Base-by-base conservation (phyloP, 1,284 basidiomycete genomes). In the Austroboletus novae-zelandiae region DNA sequence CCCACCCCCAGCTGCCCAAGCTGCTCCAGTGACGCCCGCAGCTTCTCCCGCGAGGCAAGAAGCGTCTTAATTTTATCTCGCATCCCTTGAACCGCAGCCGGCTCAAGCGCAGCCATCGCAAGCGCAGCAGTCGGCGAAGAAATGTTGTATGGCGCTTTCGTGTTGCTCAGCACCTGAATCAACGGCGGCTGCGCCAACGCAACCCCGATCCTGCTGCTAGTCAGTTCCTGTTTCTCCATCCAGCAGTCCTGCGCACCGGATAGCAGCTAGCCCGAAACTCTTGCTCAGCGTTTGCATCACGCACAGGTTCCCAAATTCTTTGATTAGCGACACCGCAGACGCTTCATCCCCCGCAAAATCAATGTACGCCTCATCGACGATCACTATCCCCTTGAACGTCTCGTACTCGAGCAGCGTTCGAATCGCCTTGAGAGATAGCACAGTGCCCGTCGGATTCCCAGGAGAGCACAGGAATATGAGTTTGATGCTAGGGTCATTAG, bases 61-160 rank as follows among this genome's bases (percentile, higher is more conserved):
- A 96, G 78, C 1, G 74, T 77, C 11, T 71, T 55, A 3, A 89
- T 77, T 60, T 92, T 91, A 27, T 60, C 47, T n/a, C 75, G 77
- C 88, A 94, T 94, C 15, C 70, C 61, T 0, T 68, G 62, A 13
- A 97, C 61, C 6, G 91, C 86, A 13, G 71, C 63, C 0, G 83
- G 75, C 0, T 88, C 83, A 32, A 93, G 78, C 15, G 96, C 93
- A 10, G 89, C 78, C 13, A 88, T 72, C 0, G 94, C 94, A 29
- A 98, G 81, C 43, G 83, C 75, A 8, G 96, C 92, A 3, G 94
- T 93, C 0, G 94, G 94, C 0, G 89, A 82, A 13, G 94, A 96
- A 59, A 99, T 87, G 70, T 98, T 98, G 77, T 99, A 99, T 0
- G 96, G 96, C 1, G 96, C 97, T 71, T 99, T 99, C 47, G 96